phyloP scores from a whole-genome alignment of 2,329 filamentous ascomycete genomes.

The Mariannaea elegans region DNA sequence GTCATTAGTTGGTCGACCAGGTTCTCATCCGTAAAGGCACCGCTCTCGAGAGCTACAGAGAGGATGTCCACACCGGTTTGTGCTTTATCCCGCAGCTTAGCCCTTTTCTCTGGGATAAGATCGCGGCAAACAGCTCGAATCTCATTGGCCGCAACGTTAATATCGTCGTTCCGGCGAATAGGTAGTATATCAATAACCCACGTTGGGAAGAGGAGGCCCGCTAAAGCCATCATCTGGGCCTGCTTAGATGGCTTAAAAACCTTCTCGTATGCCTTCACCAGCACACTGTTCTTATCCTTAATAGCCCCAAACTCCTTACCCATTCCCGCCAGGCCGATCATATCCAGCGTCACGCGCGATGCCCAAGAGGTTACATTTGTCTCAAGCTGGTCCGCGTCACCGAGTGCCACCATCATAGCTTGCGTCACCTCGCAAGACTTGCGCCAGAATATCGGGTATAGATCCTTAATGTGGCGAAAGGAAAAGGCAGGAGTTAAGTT shows the following conservation, averaged over 20 bases:
- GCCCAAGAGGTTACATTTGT: constrained; percentile 65
- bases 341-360: constrained; percentile 75
- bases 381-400: constrained; percentile 24
- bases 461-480: constrained; percentile 83
- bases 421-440: constrained; percentile 75
- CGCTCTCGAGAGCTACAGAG: constrained; percentile 79
- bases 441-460: constrained; percentile 85
- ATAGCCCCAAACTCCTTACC: constrained; percentile 76
- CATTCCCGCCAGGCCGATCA: constrained; percentile 77
- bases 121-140: constrained; percentile 74
- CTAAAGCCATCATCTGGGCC: constrained; percentile 68
- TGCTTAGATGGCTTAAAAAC: constrained; percentile 60
- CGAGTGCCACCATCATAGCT: constrained; percentile 60
- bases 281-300: constrained; percentile 64
- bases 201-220: constrained; percentile 57
- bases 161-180: constrained; percentile 72
- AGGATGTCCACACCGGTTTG: constrained; percentile 75
- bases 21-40: constrained; percentile 78
- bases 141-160: constrained; percentile 61
- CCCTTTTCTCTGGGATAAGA: constrained; percentile 76
- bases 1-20: constrained; percentile 91
- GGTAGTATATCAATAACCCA: constrained; percentile 69
- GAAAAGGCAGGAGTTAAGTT: constrained; percentile 83
- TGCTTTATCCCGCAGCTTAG: constrained; percentile 56
- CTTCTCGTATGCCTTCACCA: constrained; percentile 65